phyloP scores from a whole-genome alignment of 441 rosid species.

The Bruguiera hainesii region DNA sequence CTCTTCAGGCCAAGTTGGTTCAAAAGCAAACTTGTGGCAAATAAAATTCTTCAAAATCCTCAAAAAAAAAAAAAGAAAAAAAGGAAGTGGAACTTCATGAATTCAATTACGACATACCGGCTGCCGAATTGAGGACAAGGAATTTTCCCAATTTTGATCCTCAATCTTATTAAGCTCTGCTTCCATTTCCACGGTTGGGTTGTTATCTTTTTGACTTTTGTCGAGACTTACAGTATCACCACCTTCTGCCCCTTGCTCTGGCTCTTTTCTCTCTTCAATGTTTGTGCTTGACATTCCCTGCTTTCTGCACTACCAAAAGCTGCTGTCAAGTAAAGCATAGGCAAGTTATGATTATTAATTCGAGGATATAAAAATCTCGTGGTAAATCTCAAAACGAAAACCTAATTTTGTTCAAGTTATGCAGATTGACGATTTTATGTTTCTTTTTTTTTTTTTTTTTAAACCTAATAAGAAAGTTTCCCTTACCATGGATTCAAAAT shows the following conservation, averaged over 20 bases:
- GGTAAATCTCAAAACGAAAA: too few relatives aligned
- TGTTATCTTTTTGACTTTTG: slow-evolving; percentile 24
- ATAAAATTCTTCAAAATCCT: slow-evolving; percentile 3
- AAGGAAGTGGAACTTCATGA: background rate
- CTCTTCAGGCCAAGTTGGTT: too few relatives aligned
- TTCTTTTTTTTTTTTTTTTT: too few relatives aligned
- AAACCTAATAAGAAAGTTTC: too few relatives aligned
- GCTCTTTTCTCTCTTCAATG: slow-evolving; percentile 36
- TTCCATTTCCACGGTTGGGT: slow-evolving; percentile 14
- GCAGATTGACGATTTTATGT: too few relatives aligned
- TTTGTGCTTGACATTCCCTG: slow-evolving; percentile 21
- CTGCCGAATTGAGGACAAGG: slow-evolving; percentile 38
- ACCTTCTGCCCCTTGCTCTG: slow-evolving; percentile 29
- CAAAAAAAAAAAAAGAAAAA: background rate
- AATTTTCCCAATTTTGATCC: slow-evolving; percentile 26
- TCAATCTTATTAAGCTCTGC: slow-evolving; percentile 20
- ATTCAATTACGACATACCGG: slow-evolving; percentile 33
- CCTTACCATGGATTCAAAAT: too few relatives aligned
- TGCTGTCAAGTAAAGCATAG: too few relatives aligned
- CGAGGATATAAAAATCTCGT: too few relatives aligned
- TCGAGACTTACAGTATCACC: slow-evolving; percentile 15
- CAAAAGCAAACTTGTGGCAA: background rate
- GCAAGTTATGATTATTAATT: too few relatives aligned
- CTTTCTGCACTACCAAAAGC: background rate
- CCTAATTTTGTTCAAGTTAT: too few relatives aligned